Percentiles rank a stretch among this genome's conserved stretches.
phyloP scores from a whole-genome alignment of 768 basidiomycete genomes.

The Phlebiopsis flavidoalba region DNA sequence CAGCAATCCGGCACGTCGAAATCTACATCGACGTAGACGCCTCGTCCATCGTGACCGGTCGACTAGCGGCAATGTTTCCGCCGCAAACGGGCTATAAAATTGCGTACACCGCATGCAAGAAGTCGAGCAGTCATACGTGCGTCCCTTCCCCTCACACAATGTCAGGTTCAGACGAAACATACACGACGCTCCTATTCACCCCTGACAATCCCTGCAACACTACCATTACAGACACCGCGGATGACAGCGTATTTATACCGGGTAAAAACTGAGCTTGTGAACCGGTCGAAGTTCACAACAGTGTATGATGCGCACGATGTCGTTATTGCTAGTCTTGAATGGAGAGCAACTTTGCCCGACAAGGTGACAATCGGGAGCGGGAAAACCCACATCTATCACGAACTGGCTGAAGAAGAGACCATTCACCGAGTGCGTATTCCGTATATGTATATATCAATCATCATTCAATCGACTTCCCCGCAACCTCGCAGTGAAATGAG shows the following conservation, averaged over 20 bases:
- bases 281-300: constrained; percentile 26
- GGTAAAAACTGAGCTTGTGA: constrained; percentile 26
- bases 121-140: too few relatives aligned
- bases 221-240: constrained; percentile 24
- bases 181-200: constrained; percentile 14
- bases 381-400: constrained; percentile 26
- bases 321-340: constrained; percentile 33
- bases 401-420: constrained; percentile 37
- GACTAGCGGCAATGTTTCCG: too few relatives aligned
- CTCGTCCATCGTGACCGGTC: too few relatives aligned
- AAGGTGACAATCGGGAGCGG: constrained; percentile 30
- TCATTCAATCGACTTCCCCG: not conserved
- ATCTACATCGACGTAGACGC: too few relatives aligned
- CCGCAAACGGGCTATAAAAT: too few relatives aligned
- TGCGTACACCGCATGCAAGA: too few relatives aligned
- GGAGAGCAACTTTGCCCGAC: constrained; percentile 33
- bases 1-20: too few relatives aligned
- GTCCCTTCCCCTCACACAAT: too few relatives aligned
- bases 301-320: constrained; percentile 28
- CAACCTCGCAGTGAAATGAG: constrained; percentile 27
- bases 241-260: constrained; percentile 29
- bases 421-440: constrained; percentile 30
- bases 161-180: too few relatives aligned
- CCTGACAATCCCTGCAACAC: constrained; percentile 41
- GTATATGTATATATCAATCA: not conserved